Conservation (phyloP, 768 basidiomycete species). For the Tremella fuciformis region DNA sequence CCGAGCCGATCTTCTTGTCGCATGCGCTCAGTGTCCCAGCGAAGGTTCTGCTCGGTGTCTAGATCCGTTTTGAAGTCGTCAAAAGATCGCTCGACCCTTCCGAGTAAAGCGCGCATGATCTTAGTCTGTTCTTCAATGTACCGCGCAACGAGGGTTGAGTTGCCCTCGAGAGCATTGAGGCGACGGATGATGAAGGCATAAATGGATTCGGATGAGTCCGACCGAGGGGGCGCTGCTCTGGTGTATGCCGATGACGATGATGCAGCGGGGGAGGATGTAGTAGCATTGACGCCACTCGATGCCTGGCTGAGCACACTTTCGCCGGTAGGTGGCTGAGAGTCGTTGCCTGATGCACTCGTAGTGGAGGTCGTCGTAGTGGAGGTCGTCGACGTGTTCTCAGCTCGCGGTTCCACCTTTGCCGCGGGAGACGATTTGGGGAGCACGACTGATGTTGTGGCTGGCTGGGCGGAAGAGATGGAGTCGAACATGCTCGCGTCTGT, state of each 20-base stretch:
- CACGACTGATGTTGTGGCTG: too few species aligned
- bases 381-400: too few species aligned
- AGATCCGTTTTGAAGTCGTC: conserved; percentile 32
- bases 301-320: too few species aligned
- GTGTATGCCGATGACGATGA: conserved; percentile 16
- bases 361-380: neutral
- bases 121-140: conserved; percentile 88
- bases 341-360: neutral
- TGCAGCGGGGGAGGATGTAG: neutral
- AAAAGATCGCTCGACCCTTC: conserved; percentile 44
- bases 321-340: too few species aligned
- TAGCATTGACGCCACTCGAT: neutral
- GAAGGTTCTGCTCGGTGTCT: conserved; percentile 29
- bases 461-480: too few species aligned
- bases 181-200: conserved; percentile 96
- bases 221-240: conserved; percentile 21
- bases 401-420: too few species aligned
- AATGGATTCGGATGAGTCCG: conserved; percentile 68
- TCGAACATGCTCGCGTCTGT: neutral
- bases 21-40: conserved; percentile 43
- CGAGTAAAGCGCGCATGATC: conserved; percentile 70
- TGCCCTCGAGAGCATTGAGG: conserved; percentile 75
- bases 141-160: conserved; percentile 74
- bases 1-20: conserved; percentile 58
- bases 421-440: too few species aligned